phyloP scores from a whole-genome alignment of 148 eudicot species.

The Amaranthus cruentus region DNA sequence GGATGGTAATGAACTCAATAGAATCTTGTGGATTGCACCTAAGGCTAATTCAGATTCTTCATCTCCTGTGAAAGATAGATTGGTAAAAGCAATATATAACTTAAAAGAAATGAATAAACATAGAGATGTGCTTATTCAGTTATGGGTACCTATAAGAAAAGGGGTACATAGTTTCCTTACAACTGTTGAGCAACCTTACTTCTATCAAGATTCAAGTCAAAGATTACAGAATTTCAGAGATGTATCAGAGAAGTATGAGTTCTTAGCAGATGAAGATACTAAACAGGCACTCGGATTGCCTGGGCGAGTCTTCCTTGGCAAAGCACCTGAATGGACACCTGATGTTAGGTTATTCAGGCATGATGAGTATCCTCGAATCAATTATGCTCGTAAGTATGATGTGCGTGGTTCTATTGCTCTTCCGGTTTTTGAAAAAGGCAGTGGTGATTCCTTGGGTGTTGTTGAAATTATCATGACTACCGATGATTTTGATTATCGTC shows the following conservation, averaged over 20 bases:
- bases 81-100: constrained; percentile 26
- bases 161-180: constrained; percentile 39
- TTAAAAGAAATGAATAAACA: constrained; percentile 28
- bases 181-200: constrained; percentile 41
- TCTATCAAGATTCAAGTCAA: constrained; percentile 23
- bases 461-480: constrained; percentile 64
- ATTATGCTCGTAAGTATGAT: constrained; percentile 41
- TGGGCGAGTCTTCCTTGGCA: constrained; percentile 61
- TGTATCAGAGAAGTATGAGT: constrained; percentile 48
- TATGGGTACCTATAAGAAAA: constrained; percentile 46
- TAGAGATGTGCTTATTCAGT: constrained; percentile 52
- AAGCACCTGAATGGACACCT: constrained; percentile 69
- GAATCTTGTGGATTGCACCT: constrained; percentile 48
- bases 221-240: constrained; percentile 31
- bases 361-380: constrained; percentile 54
- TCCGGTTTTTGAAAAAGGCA: constrained; percentile 65
- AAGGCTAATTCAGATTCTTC: constrained; percentile 20
- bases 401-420: constrained; percentile 69
- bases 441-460: constrained; percentile 61
- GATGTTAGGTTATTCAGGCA: constrained; percentile 54
- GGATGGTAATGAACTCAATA: constrained; percentile 40
- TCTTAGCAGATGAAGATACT: constrained; percentile 56
- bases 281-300: constrained; percentile 55
- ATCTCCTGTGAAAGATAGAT: constrained; percentile 29
- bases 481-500: constrained; percentile 47